Percentiles rank a stretch among this genome's conserved stretches.
Conservation (phyloP, 1,284 basidiomycete species). For the Heterobasidion annosum region DNA sequence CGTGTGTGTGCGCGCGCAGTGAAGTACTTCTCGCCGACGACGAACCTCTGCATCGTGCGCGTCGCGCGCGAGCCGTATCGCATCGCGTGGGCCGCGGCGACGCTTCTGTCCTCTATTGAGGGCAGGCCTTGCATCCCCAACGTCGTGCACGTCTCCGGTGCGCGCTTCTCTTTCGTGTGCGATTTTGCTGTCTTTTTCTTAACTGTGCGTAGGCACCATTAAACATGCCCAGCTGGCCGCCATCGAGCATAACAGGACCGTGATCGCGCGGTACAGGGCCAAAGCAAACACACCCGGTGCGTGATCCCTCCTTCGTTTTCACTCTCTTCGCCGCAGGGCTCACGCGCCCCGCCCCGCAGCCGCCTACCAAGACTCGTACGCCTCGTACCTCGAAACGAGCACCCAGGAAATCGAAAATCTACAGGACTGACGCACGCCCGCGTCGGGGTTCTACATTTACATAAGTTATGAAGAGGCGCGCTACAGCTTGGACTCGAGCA, state of each 20-base stretch:
- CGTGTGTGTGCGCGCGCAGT: conserved; percentile 29
- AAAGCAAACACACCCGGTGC: conserved; percentile 7
- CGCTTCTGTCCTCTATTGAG: conserved; percentile 52
- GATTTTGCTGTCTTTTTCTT: neutral
- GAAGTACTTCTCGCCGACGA: conserved; percentile 75
- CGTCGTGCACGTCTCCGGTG: conserved; percentile 69
- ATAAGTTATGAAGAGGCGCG: too few relatives aligned
- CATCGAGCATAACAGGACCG: conserved; percentile 58
- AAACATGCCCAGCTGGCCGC: conserved; percentile 72
- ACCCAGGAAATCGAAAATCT: conserved; percentile 50
- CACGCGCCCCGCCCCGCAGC: neutral
- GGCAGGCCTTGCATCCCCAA: conserved; percentile 52
- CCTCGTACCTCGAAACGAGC: conserved; percentile 33
- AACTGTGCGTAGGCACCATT: conserved; percentile 50
- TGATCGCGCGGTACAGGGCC: conserved; percentile 56
- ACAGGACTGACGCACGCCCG: conserved; percentile 34
- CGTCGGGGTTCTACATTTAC: too few relatives aligned
- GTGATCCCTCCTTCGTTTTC: neutral
- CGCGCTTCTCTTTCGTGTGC: neutral
- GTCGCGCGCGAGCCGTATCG: conserved; percentile 68
- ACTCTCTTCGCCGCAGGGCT: neutral
- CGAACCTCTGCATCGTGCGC: conserved; percentile 70
- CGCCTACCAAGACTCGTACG: conserved; percentile 1
- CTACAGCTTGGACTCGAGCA: conserved; percentile 11
- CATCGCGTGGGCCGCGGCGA: conserved; percentile 66